A percentile compares a stretch with the other conserved stretches of the same genome.
Evolutionary conservation across 2,329 filamentous ascomycete genomes (phyloP).

Genomic region (Nemania sp.): DNA sequence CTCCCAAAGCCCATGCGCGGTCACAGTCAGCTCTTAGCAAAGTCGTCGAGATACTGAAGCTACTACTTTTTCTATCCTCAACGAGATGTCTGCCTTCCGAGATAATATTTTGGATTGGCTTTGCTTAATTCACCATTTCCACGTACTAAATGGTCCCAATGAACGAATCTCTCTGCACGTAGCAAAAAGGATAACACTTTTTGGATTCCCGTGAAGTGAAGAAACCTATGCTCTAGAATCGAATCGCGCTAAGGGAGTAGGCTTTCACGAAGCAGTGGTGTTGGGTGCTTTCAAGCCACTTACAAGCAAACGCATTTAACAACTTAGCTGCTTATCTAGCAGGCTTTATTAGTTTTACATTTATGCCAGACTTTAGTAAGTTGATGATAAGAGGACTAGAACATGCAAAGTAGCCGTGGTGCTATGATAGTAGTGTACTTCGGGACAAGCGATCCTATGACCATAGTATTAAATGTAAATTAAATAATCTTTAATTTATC

Average conservation of each 20-base stretch:
- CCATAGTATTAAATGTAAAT: too few species aligned
- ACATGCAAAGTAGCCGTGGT: neutral
- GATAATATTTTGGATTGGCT: neutral
- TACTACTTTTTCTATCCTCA: too few species aligned
- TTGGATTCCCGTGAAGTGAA: neutral
- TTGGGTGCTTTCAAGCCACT: neutral
- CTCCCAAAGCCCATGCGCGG: neutral
- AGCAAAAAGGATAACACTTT: neutral
- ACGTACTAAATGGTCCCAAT: too few species aligned
- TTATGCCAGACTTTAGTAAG: neutral
- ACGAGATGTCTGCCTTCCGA: neutral
- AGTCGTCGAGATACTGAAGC: too few species aligned
- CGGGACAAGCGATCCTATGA: too few species aligned
- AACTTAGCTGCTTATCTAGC: too few species aligned
- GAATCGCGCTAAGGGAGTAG: neutral
- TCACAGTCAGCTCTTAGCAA: neutral
- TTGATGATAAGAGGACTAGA: neutral
- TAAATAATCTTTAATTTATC: too few species aligned
- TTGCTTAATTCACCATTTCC: neutral
- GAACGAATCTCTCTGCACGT: too few species aligned
- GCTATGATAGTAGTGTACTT: slow-evolving; percentile 5
- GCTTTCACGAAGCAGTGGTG: neutral
- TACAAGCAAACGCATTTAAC: neutral
- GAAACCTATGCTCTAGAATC: neutral
- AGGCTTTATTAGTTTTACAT: too few species aligned